Percentiles rank a stretch among this genome's conserved stretches.
Evolutionary conservation across 305 asterid genomes (phyloP).

Genomic region (Salvia sclarea): DNA sequence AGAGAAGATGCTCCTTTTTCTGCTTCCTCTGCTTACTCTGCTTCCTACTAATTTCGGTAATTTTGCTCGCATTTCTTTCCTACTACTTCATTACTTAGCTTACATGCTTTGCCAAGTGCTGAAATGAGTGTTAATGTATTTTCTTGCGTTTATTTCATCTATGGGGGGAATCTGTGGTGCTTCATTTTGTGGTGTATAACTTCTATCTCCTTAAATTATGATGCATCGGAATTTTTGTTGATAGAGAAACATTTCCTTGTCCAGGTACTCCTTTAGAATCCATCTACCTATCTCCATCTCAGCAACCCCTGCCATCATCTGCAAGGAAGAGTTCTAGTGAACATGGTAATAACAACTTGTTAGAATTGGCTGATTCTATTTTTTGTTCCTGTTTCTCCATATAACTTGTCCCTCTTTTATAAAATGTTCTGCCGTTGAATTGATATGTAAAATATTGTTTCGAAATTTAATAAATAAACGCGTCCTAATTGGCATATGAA

Average conservation of each 20-base stretch:
- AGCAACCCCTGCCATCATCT: constrained; percentile 48
- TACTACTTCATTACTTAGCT: background rate
- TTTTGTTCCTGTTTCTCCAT: background rate
- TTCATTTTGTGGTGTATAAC: constrained; percentile 3
- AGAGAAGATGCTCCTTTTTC: constrained; percentile 59
- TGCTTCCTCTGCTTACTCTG: constrained; percentile 48
- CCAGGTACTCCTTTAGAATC: constrained; percentile 56
- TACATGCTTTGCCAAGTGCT: constrained; percentile 18
- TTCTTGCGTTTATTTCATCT: background rate
- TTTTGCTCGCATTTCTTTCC: background rate
- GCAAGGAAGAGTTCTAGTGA: constrained; percentile 40
- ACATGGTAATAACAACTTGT: constrained; percentile 46
- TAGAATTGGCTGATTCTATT: constrained; percentile 3
- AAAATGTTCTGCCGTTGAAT: background rate
- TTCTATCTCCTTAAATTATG: background rate
- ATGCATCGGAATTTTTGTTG: constrained; percentile 3
- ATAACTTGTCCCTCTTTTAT: background rate
- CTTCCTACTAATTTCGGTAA: constrained; percentile 50
- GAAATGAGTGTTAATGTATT: background rate
- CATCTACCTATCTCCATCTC: constrained; percentile 60
- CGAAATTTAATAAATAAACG: background rate
- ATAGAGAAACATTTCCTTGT: constrained; percentile 14
- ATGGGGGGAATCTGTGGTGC: background rate
- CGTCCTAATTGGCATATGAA: constrained; percentile 14
- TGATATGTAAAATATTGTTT: background rate